phyloP scores from a whole-genome alignment of 768 basidiomycete species.

The Boletus edulis region DNA sequence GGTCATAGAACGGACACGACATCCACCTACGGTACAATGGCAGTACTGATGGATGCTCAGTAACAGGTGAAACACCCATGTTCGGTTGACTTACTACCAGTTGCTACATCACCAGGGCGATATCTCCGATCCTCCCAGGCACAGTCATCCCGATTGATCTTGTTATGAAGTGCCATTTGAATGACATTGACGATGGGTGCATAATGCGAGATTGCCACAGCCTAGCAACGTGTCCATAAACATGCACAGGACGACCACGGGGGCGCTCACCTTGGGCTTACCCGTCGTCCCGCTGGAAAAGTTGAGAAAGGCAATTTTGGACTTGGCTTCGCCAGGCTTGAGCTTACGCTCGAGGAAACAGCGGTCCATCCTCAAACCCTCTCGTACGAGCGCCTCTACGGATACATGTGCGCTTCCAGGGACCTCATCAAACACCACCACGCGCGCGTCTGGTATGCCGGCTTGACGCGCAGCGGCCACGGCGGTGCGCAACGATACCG shows the following conservation, averaged over 20 bases:
- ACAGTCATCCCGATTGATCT: constrained; percentile 38
- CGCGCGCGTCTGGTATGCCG: constrained; percentile 29
- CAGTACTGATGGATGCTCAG: constrained; percentile 39
- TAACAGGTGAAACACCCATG: not conserved
- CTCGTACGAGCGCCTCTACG: constrained; percentile 51
- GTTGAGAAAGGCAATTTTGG: constrained; percentile 61
- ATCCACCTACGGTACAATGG: constrained; percentile 56
- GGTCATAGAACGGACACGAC: not conserved
- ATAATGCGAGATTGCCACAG: constrained; percentile 66
- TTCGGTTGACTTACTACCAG: constrained; percentile 47
- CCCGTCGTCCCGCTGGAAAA: constrained; percentile 81
- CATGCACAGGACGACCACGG: not conserved
- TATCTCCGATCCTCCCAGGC: constrained; percentile 38
- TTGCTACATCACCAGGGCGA: constrained; percentile 53
- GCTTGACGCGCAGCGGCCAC: constrained; percentile 29
- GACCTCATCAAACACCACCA: constrained; percentile 26
- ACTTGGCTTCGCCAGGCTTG: constrained; percentile 55
- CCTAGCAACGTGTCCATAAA: constrained; percentile 35
- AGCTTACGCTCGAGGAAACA: constrained; percentile 48
- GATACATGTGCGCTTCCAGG: constrained; percentile 22
- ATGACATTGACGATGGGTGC: constrained; percentile 60
- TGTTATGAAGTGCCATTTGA: constrained; percentile 55
- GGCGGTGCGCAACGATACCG: constrained; percentile 26
- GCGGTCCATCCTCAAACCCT: constrained; percentile 31
- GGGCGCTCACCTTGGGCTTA: constrained; percentile 29